Evolutionary conservation across 371 early-diverging fungal genomes (phyloP).

Genomic region (Nematocida ausubeli): DNA sequence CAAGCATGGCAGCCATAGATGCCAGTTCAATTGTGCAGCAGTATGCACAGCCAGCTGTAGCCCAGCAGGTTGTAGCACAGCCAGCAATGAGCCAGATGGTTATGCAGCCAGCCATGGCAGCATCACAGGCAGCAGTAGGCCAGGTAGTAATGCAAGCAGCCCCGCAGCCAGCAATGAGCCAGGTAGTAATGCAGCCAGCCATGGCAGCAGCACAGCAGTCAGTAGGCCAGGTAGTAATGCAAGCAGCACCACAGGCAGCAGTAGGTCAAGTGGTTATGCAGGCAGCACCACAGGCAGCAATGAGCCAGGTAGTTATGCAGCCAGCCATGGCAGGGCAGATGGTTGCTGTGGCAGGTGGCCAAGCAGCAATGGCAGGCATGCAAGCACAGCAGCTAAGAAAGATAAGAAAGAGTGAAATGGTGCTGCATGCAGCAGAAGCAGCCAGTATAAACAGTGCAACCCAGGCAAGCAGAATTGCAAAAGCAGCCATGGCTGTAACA

Average conservation of each 20-base stretch:
- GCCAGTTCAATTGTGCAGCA: background rate
- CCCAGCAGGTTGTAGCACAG: background rate
- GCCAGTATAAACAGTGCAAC: conserved; percentile 32
- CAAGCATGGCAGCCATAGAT: background rate
- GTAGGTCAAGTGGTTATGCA: background rate
- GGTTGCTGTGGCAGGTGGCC: background rate
- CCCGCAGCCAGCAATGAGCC: background rate
- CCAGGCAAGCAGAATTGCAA: conserved; percentile 23
- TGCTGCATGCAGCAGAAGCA: conserved; percentile 9
- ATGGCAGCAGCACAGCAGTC: background rate
- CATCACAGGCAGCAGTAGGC: background rate
- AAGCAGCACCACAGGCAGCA: background rate
- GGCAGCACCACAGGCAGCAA: background rate
- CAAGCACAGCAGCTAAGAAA: conserved; percentile 1
- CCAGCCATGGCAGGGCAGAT: background rate
- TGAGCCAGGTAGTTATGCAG: background rate
- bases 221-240: no score
- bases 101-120: background rate
- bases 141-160: background rate
- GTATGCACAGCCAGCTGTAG: background rate
- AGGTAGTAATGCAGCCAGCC: background rate
- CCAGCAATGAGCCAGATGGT: no score
- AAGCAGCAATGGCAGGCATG: background rate
- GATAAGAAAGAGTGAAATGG: background rate
- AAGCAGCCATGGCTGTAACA: conserved; percentile 23